phyloP scores from a whole-genome alignment of 257 asterid genomes.

The Apocynum venetum region DNA sequence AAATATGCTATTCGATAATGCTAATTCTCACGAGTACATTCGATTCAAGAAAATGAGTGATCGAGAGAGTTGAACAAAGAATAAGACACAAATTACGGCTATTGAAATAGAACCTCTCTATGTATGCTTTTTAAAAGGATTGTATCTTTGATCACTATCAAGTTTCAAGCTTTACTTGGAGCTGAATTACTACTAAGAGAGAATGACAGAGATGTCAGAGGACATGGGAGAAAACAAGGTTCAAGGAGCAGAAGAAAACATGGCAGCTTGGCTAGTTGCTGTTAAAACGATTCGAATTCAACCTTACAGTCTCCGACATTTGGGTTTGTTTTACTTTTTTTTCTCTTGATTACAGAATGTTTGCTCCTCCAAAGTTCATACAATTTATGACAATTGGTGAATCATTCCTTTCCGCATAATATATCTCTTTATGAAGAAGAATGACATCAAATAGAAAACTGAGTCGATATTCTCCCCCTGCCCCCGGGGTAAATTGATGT shows the following conservation, averaged over 20 bases:
- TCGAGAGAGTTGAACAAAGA: neutral
- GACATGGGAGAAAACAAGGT: slow-evolving; percentile 46
- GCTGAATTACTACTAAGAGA: neutral
- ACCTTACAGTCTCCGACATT: slow-evolving; percentile 77
- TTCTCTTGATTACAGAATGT: neutral
- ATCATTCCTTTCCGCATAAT: neutral
- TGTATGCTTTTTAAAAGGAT: neutral
- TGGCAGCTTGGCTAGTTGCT: slow-evolving; percentile 98
- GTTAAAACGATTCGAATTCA: slow-evolving; percentile 71
- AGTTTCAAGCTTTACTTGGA: neutral
- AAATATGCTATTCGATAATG: neutral
- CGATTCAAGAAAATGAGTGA: neutral
- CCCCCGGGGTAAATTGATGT: neutral
- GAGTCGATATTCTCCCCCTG: neutral
- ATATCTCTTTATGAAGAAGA: neutral
- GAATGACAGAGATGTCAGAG: slow-evolving; percentile 20
- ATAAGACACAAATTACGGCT: neutral
- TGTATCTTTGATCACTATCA: neutral
- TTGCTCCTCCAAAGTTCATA: neutral
- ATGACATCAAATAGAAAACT: neutral
- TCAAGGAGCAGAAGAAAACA: slow-evolving; percentile 52
- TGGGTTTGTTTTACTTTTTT: slow-evolving; percentile 33
- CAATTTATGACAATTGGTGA: neutral
- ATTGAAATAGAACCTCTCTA: neutral
- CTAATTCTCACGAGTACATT: neutral